A percentile compares a stretch with the other conserved stretches of the same genome.
Evolutionary conservation across 495 filamentous ascomycete species (phyloP).

Genomic region (Xylaria castorea): DNA sequence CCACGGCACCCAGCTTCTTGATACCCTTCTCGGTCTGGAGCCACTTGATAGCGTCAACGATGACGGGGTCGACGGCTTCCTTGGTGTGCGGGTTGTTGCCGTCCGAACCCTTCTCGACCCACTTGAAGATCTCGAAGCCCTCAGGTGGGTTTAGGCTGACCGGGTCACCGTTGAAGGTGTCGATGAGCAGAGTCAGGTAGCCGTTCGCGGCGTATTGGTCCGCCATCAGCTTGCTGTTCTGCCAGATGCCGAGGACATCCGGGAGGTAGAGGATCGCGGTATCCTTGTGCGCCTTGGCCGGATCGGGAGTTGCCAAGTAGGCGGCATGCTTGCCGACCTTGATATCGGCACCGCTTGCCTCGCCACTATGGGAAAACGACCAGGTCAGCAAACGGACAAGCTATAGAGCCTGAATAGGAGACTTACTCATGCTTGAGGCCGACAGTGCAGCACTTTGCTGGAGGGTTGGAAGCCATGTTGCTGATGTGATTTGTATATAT

Average conservation of each 20-base stretch:
- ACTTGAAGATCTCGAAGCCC: constrained; percentile 65
- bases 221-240: constrained; percentile 80
- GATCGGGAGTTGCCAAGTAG: constrained; percentile 57
- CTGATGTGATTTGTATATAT: not conserved
- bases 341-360: constrained; percentile 50
- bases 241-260: constrained; percentile 75
- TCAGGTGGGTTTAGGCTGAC: constrained; percentile 61
- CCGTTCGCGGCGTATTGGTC: constrained; percentile 85
- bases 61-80: constrained; percentile 61
- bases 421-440: constrained; percentile 56
- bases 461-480: constrained; percentile 65
- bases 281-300: constrained; percentile 52
- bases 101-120: constrained; percentile 58
- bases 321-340: constrained; percentile 54
- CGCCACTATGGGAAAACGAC: constrained; percentile 35
- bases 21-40: constrained; percentile 57
- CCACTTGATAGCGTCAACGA: constrained; percentile 53
- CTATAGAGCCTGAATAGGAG: not conserved
- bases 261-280: constrained; percentile 64
- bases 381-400: not conserved
- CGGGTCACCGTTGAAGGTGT: constrained; percentile 78
- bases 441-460: constrained; percentile 62
- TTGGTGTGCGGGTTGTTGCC: constrained; percentile 65
- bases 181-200: constrained; percentile 77
- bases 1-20: constrained; percentile 73